These are phyloP conservation scores for Rhizophora apiculata DNA, from an alignment of 345 rosid species.

Conservation along the genomic window DNA sequence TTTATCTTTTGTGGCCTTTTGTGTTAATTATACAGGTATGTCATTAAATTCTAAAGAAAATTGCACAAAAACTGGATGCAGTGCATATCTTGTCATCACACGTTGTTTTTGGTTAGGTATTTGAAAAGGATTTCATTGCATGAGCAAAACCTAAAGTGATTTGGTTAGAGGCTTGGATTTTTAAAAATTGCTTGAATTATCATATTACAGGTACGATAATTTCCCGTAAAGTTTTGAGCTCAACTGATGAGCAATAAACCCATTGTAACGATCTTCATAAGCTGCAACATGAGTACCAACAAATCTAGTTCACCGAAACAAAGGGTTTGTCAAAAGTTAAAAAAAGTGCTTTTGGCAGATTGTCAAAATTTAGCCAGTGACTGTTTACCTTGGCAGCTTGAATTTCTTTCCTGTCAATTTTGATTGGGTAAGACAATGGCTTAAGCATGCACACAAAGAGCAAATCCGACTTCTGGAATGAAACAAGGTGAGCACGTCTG, in stretches of 20 bases:
- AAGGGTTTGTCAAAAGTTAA: too few species aligned
- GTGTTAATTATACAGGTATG: too few species aligned
- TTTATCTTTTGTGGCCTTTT: too few species aligned
- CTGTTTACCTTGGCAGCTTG: constrained; percentile 39
- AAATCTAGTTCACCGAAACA: not conserved
- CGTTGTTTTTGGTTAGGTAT: too few species aligned
- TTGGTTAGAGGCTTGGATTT: too few species aligned
- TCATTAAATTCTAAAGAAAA: too few species aligned
- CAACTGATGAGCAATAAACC: constrained; percentile 41
- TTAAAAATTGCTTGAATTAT: not conserved
- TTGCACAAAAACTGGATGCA: too few species aligned
- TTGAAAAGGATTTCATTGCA: too few species aligned
- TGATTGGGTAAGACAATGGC: constrained; percentile 42
- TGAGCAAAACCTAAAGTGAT: too few species aligned
- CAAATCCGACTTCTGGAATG: constrained; percentile 52
- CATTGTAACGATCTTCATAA: constrained; percentile 27
- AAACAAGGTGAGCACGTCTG: constrained; percentile 46
- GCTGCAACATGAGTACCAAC: constrained; percentile 17
- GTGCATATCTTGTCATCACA: too few species aligned
- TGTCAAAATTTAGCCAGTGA: not conserved
- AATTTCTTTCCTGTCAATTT: constrained; percentile 40
- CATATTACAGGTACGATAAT: constrained; percentile 35
- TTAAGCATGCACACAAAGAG: constrained; percentile 45
- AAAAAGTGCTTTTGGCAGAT: too few species aligned
- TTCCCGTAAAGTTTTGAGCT: constrained; percentile 51